Conservation (phyloP, 108 stramenopile species). For the Fragilaria crotonensis region DNA sequence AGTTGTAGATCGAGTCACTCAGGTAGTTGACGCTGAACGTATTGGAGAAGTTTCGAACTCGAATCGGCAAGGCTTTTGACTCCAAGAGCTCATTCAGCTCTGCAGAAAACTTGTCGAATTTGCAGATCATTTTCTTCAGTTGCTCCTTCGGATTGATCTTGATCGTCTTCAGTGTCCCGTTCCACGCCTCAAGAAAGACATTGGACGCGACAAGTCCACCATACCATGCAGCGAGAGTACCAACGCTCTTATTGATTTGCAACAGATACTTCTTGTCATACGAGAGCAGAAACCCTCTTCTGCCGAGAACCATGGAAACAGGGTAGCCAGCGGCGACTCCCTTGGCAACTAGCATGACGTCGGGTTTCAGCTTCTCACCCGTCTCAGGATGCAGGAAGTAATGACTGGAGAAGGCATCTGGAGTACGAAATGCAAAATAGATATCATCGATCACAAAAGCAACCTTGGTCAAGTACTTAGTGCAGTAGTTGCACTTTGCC, state of each 20-base stretch:
- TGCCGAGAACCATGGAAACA: conserved; percentile 32
- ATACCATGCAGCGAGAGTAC: conserved; percentile 39
- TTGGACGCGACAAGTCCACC: conserved; percentile 52
- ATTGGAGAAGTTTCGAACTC: conserved; percentile 48
- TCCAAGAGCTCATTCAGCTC: conserved; percentile 22
- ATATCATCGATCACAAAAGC: conserved; percentile 46
- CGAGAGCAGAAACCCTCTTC: conserved; percentile 31
- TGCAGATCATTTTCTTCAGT: conserved; percentile 19
- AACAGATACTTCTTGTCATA: conserved; percentile 49
- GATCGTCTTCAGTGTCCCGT: conserved; percentile 19
- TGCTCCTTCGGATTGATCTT: too few relatives aligned
- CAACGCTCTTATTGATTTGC: conserved; percentile 49
- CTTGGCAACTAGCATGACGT: conserved; percentile 44
- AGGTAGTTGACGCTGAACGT: conserved; percentile 43
- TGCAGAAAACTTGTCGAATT: conserved; percentile 29
- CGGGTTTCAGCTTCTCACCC: conserved; percentile 24
- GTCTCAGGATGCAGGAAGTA: conserved; percentile 41
- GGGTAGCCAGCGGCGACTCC: conserved; percentile 49
- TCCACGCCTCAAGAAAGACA: conserved; percentile 40
- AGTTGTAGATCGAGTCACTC: conserved; percentile 36
- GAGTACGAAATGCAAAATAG: conserved; percentile 50
- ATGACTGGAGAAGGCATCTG: conserved; percentile 30
- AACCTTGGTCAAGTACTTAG: conserved; percentile 47
- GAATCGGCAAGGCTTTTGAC: conserved; percentile 20
- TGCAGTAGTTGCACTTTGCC: conserved; percentile 41